These are phyloP conservation scores for Neurospora terricola DNA, from an alignment of 495 filamentous ascomycete species.

Conservation along the genomic window DNA sequence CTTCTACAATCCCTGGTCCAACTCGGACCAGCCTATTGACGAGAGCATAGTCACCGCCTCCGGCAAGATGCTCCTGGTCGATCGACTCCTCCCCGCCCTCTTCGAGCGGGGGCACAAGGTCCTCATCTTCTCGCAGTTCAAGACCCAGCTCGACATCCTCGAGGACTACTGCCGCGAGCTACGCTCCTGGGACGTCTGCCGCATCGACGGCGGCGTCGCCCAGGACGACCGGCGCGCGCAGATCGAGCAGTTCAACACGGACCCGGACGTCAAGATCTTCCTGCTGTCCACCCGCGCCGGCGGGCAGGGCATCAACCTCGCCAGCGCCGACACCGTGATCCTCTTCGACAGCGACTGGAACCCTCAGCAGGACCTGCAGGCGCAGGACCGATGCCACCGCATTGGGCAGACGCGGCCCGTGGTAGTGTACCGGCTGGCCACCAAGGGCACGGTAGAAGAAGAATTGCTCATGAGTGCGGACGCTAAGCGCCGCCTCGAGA, in stretches of 20 bases:
- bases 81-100: constrained; percentile 69
- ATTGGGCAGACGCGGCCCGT: constrained; percentile 91
- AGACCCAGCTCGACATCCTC: constrained; percentile 83
- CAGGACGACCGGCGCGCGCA: constrained; percentile 71
- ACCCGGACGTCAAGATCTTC: constrained; percentile 65
- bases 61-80: constrained; percentile 91
- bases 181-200: constrained; percentile 68
- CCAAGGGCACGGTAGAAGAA: constrained; percentile 87
- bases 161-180: constrained; percentile 71
- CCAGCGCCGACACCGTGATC: constrained; percentile 93
- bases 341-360: constrained; percentile 98
- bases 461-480: constrained; percentile 80
- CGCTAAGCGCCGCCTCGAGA: constrained; percentile 86
- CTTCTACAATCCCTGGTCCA: constrained; percentile 86
- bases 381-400: constrained; percentile 87
- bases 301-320: constrained; percentile 93
- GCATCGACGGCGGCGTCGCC: constrained; percentile 83
- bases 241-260: constrained; percentile 76
- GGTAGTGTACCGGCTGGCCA: constrained; percentile 90
- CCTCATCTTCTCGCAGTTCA: constrained; percentile 95
- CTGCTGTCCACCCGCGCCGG: constrained; percentile 84
- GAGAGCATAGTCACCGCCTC: constrained; percentile 74
- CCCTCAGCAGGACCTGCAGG: constrained; percentile 92
- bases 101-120: constrained; percentile 75
- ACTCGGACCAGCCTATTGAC: constrained; percentile 48